Base-by-base conservation (phyloP, 371 early-diverging fungal species). In the Apophysomyces sp. region DNA sequence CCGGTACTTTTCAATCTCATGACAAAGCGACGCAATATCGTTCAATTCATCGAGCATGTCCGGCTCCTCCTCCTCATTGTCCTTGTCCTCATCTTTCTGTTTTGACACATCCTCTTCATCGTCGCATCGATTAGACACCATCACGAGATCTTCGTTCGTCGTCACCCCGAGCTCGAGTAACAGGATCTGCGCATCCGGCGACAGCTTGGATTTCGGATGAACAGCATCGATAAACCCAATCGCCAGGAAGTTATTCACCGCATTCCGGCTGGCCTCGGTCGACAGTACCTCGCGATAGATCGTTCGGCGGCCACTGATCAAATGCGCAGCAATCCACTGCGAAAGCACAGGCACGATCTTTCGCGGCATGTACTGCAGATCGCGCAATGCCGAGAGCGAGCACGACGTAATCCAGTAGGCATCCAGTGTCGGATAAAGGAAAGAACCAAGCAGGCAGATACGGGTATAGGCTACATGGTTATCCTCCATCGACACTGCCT, bases 361-460 rank as follows among this genome's bases (percentile, higher is more conserved):
- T 9, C 79, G 82, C 13, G 82, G 82, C 69, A 81, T 74, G 40
- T 62, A 81, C 13, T 76, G 79, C 26, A 81, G 60, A 55, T 78
- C 77, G n/a, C 76, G 75, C 9, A 81, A 57, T 1, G 79, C 82
- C 1, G 82, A 81, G 18, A 81, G 63, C 0, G 82, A 81, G 36
- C 82, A 81, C 0, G 79, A 75, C 0, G 82, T 78, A 30, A 81
- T 77, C 82, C 82, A 81, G 37, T 78, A 78, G 9, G 81, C 81
- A 59, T 81, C 82, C 24, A 81, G 51, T 0, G 74, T 78, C 0
- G 82, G 82, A 54, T 81, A 78, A 31, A 80, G 58, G 11, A 81
- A 70, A 1, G 82, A 81, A 11, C 77, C 82, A 11, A 78, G 34
- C n/a, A 81, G 55, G 60, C 74, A 78, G 8, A 78, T 70, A 24